Evolutionary conservation across 2,329 filamentous ascomycete genomes (phyloP), one percentile per base, ranked within the genome.

Genomic region (Fusarium coicis): DNA sequence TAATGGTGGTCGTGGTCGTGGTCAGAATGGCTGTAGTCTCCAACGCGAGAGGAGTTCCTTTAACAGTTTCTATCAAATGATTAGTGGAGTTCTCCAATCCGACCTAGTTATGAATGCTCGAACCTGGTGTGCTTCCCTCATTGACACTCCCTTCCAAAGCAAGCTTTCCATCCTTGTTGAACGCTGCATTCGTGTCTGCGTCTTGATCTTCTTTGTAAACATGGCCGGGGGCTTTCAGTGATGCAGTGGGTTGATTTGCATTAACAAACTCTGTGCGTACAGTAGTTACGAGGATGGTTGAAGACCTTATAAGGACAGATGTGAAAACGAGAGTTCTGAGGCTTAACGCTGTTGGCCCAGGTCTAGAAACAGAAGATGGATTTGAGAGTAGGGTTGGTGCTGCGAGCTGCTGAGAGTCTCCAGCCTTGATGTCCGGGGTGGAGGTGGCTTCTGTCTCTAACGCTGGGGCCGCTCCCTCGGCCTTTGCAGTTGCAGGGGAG

Each of bases 301-400:
- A 67, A 14, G 70, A 77, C 15, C 47, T 77, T 7, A 73, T 79
- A 11, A 70, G 54, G 12, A 72, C 71, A 12, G 73, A 77, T 14
- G 75, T 78, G 28, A 74, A 61, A n/a, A 69, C 46, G 4, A 73
- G 50, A 18, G 70, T 77, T 36, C 58, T 69, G 26, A 76, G 18
- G n/a, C 50, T 55, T 7, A 53, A 21, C 18, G 26, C 43, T n/a
- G 52, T 60, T 28, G 43, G 21, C 15, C 30, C 46, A 37, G 42
- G 30, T 19, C 21, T 32, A 23, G 44, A 26, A 11, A 36, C 34
- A 21, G 53, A 30, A 15, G 59, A 26, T 15, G 54, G 21, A 14
- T 53, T 49, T 6, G 62, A 61, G 10, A 56, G 42, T 23, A 52
- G 11, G 10, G 65, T 47, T 12, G 60, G 54, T n/a, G 30, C 57